Conservation (phyloP, 306 rosid genomes). For the Vigna reflexopilosa region DNA sequence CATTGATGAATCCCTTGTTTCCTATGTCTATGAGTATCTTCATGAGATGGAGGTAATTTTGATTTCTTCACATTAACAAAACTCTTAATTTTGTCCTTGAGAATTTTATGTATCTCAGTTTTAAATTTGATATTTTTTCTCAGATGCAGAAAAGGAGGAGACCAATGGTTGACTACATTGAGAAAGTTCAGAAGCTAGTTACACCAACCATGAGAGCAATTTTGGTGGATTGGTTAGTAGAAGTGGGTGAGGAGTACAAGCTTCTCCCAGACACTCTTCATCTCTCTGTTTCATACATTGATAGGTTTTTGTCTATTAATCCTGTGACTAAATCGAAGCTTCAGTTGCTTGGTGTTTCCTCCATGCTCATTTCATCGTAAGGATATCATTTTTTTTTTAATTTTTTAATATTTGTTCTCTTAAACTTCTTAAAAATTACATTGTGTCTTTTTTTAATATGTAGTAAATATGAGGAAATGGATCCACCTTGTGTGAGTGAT, state of each 20-base stretch:
- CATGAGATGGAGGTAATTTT: conserved; percentile 66
- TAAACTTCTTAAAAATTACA: neutral
- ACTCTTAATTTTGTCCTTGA: neutral
- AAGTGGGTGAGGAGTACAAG: conserved; percentile 81
- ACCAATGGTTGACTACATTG: conserved; percentile 59
- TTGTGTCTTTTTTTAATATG: neutral
- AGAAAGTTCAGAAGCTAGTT: conserved; percentile 61
- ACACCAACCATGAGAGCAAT: conserved; percentile 74
- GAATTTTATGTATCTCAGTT: neutral
- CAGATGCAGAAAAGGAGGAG: conserved; percentile 52
- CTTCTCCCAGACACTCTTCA: conserved; percentile 71
- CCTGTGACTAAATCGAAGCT: conserved; percentile 51
- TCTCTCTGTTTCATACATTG: conserved; percentile 69
- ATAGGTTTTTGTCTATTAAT: conserved; percentile 63
- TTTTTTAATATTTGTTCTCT: neutral
- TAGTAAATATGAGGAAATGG: conserved; percentile 92
- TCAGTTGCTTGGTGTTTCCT: conserved; percentile 76
- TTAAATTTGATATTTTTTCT: neutral
- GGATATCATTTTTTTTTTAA: neutral
- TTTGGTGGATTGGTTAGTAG: conserved; percentile 89
- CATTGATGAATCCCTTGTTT: neutral
- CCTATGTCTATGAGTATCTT: conserved; percentile 55
- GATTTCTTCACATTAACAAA: neutral
- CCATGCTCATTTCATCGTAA: conserved; percentile 89
- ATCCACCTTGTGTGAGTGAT: conserved; percentile 69